Evolutionary conservation across 176 grass and related monocot genomes (phyloP).

Genomic region (Aegilops longissima): DNA sequence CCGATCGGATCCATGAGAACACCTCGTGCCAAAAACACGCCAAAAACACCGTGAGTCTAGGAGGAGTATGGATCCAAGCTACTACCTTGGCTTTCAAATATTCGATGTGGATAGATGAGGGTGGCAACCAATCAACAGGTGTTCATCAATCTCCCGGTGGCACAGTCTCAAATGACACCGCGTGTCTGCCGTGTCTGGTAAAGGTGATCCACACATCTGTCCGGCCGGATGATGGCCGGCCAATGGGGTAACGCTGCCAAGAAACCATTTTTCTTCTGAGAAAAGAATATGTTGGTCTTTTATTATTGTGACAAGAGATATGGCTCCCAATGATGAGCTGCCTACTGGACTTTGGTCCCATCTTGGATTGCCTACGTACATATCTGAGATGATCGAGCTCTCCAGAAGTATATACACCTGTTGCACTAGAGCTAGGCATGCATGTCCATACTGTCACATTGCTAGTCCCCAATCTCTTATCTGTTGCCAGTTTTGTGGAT

Average conservation of each 20-base stretch:
- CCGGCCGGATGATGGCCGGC: neutral
- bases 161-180: slow-evolving; percentile 24
- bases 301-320: neutral
- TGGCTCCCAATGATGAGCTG: slow-evolving; percentile 7
- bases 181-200: slow-evolving; percentile 36
- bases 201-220: slow-evolving; percentile 21
- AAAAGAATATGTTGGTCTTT: slow-evolving; percentile 4
- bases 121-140: slow-evolving; percentile 2
- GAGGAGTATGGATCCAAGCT: neutral
- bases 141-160: neutral
- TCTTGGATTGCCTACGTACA: neutral
- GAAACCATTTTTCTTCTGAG: neutral
- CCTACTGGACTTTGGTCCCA: neutral
- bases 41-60: no score
- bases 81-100: slow-evolving; percentile 16
- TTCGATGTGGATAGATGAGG: slow-evolving; percentile 41
- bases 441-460: neutral
- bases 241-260: slow-evolving; percentile 24
- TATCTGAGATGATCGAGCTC: neutral
- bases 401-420: slow-evolving; percentile 35
- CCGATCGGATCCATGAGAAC: no score
- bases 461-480: neutral
- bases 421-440: neutral
- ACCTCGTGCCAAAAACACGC: neutral
- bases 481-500: neutral